Evolutionary conservation across 2,329 filamentous ascomycete genomes (phyloP).

Genomic region (Colletotrichum navitas): DNA sequence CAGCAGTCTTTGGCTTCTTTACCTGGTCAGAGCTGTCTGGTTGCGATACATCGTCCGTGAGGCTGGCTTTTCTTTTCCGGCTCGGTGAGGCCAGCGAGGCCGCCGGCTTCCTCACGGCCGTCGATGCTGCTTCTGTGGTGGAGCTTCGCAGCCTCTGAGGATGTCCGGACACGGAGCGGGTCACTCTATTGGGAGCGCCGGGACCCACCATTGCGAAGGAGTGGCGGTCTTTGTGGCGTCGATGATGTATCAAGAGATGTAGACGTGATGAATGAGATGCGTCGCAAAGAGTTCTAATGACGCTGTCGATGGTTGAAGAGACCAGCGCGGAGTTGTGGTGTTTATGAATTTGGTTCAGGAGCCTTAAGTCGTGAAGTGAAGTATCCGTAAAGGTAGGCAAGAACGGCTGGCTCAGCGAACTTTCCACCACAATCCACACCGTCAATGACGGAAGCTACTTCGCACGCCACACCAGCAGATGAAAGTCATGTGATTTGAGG

Average conservation of each 20-base stretch:
- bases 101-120: background rate
- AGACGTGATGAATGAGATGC: background rate
- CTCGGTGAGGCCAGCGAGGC: conserved; percentile 1
- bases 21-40: background rate
- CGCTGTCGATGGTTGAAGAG: background rate
- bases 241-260: no score
- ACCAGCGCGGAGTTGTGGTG: background rate
- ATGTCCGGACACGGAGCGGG: background rate
- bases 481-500: no score
- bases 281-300: background rate
- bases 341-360: background rate
- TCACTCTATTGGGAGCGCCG: background rate
- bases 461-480: background rate
- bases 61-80: conserved; percentile 21
- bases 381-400: background rate
- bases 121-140: background rate
- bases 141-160: background rate
- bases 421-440: background rate
- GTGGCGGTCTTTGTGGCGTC: no score
- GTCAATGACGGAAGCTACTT: background rate
- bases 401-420: background rate
- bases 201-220: conserved; percentile 4
- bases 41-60: background rate
- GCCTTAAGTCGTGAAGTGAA: background rate
- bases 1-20: conserved; percentile 2